Base-by-base conservation (phyloP, 106 monocot species). In the Allium fistulosum region DNA sequence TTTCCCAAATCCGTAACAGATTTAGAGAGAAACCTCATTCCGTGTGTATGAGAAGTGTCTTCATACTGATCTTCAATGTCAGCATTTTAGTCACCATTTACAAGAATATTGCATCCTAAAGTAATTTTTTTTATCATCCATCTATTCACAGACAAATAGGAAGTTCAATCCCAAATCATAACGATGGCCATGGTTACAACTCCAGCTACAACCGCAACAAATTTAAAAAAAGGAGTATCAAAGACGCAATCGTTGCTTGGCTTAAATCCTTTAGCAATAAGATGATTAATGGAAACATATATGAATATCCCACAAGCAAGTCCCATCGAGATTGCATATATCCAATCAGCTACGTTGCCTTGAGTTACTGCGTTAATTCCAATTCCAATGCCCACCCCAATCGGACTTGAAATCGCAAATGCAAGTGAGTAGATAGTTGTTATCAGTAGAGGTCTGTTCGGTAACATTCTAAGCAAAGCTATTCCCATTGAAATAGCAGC, bases 401-500 rank as follows among this genome's bases (percentile, higher is more conserved):
- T 61, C 28, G 88, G 88, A 74, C 74, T 88, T 8, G 92, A 92
- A 69, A 92, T 76, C 11, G 85, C 92, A n/a, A 92, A 92, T 2
- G 88, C 92, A 9, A 92, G 80, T 3, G 88, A 63, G 22, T 88
- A 92, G 52, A 71, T 63, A 1, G 56, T 57, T 17, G 80, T 80
- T 1, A 83, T 80, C 58, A 92, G 75, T 8, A 88, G 58, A 0
- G 85, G 92, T 0, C 92, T 74, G 58, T 85, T 70, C 1, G 88
- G 92, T 2, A 88, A 62, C 87, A 92, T 92, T 11, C 91, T 37
- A 7, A 92, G 77, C 7, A 92, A 84, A 0, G 92, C 84, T 26
- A 92, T 92, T n/a, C 92, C 88, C 92, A 92, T 88, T 22, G 92
- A 84, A 8, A 92, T 85, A n/a, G 92, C 88, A 0, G 92, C 88